Base-by-base conservation (phyloP, 106 monocot species). In the Chionographis japonica region DNA sequence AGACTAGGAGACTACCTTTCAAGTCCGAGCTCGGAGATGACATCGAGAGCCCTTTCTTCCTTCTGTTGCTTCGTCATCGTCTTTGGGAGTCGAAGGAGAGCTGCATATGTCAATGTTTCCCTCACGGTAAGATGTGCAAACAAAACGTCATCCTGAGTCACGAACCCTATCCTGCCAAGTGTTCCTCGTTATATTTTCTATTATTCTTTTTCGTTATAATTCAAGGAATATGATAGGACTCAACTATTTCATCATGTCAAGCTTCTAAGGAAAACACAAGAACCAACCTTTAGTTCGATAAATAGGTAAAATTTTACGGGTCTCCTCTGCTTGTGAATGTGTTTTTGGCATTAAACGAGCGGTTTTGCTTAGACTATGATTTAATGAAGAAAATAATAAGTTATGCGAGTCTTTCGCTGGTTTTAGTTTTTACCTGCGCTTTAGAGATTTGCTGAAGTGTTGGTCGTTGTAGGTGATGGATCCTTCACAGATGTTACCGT, bases 71-170 rank as follows among this genome's bases (percentile, higher is more conserved):
- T 84, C 19, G 84, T 82, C 86, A 86, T 75, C 59, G 77, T 78
- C 70, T 77, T 86, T 11, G 93, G 89, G 59, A 89, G 83, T 50
- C 86, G 78, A 70, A 93, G 93, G 17, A 86, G 89, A 72, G 93
- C 93, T 60, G 89, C 79, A 71, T 93, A 93, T 37, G 81, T 86
- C 64, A 93, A 73, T 71, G 89, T 93, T 58, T 93, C 86, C 64
- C 73, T 89, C 37, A 93, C 89, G 12, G 86, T 93, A 62, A 93
- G 85, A 75, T 89, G 89, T 10, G 84, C 77, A 73, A 86, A 89
- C 27, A 89, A 72, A 78, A 89, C 84, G 64, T 93, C 89, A 56
- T 93, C 89, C 63, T 93, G 89, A 57, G 86, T 84, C 64, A 86
- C 86, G 17, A 93, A 89, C 38, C 93, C 92, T 68, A 89, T 86